These are phyloP conservation scores for Pichia pseudocactophila DNA, from an alignment of 805 yeast species.

Conservation along the genomic window DNA sequence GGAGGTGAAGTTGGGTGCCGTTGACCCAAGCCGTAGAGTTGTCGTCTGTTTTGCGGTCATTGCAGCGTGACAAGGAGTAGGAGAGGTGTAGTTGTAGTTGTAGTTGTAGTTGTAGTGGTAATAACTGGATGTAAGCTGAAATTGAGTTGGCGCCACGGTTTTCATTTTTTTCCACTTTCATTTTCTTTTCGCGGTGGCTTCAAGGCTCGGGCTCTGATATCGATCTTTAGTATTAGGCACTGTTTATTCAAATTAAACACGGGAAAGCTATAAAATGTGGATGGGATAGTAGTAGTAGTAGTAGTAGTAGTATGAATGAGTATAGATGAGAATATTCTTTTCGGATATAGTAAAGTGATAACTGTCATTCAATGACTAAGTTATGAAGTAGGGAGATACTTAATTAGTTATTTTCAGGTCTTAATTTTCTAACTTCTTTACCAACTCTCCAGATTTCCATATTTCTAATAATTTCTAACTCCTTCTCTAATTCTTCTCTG, in stretches of 20 bases:
- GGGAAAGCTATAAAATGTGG: conserved; percentile 19
- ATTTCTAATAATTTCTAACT: conserved; percentile 85
- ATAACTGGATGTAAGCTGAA: too few relatives aligned
- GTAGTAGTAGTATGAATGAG: background rate
- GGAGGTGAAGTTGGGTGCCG: conserved; percentile 60
- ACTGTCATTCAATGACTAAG: conserved; percentile 4
- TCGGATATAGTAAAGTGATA: conserved; percentile 2
- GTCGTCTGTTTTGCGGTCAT: conserved; percentile 30
- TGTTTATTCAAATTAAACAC: conserved; percentile 35
- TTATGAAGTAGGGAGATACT: background rate
- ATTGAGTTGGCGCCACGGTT: too few relatives aligned
- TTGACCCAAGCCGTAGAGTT: conserved; percentile 45
- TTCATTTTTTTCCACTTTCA: too few relatives aligned
- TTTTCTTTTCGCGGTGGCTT: too few relatives aligned
- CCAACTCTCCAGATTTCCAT: conserved; percentile 99
- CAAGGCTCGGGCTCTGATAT: too few relatives aligned
- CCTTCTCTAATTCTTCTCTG: conserved; percentile 92
- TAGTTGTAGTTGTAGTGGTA: too few relatives aligned
- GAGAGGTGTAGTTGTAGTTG: background rate
- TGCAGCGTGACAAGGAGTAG: conserved; percentile 6
- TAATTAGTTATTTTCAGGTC: conserved; percentile 93
- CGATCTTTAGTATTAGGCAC: conserved; percentile 11
- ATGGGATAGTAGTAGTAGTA: conserved; percentile 1
- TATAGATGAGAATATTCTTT: too few relatives aligned
- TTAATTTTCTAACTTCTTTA: conserved; percentile 98